A percentile compares a stretch with the other conserved stretches of the same genome.
Conservation (phyloP, 805 yeast genomes). For the Pichia pseudocactophila region DNA sequence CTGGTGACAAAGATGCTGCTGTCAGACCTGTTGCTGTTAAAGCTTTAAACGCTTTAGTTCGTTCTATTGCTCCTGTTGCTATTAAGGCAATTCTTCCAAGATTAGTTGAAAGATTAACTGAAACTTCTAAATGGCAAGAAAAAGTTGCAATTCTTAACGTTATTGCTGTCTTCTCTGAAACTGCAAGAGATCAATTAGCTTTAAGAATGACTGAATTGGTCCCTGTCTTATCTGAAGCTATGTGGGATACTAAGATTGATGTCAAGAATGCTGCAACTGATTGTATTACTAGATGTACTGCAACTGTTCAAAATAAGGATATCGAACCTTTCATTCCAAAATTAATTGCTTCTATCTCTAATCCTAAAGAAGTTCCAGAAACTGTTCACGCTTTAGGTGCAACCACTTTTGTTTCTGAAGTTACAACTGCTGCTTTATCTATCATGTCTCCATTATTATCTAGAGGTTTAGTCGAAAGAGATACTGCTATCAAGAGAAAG, state of each 20-base stretch:
- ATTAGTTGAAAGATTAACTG: constrained; percentile 55
- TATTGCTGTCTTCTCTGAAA: constrained; percentile 79
- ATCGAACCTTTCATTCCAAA: constrained; percentile 98
- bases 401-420: constrained; percentile 98
- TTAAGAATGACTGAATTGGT: constrained; percentile 99
- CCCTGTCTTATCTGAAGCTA: constrained; percentile 96
- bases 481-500: constrained; percentile 98
- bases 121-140: constrained; percentile 95
- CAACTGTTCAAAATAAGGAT: constrained; percentile 99
- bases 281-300: constrained; percentile 93
- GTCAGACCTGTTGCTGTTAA: constrained; percentile 63
- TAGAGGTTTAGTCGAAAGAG: constrained; percentile 99
- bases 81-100: constrained; percentile 85
- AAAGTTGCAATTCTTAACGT: constrained; percentile 86
- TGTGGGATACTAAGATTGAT: constrained; percentile 99
- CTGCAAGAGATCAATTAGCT: constrained; percentile 93
- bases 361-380: constrained; percentile 97
- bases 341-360: constrained; percentile 92
- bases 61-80: constrained; percentile 84
- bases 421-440: constrained; percentile 97
- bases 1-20: constrained; percentile 86
- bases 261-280: constrained; percentile 95
- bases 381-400: constrained; percentile 99
- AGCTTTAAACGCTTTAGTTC: constrained; percentile 71
- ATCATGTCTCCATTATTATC: constrained; percentile 98